phyloP scores from a whole-genome alignment of 768 basidiomycete genomes.

The Chalciporus chontae region DNA sequence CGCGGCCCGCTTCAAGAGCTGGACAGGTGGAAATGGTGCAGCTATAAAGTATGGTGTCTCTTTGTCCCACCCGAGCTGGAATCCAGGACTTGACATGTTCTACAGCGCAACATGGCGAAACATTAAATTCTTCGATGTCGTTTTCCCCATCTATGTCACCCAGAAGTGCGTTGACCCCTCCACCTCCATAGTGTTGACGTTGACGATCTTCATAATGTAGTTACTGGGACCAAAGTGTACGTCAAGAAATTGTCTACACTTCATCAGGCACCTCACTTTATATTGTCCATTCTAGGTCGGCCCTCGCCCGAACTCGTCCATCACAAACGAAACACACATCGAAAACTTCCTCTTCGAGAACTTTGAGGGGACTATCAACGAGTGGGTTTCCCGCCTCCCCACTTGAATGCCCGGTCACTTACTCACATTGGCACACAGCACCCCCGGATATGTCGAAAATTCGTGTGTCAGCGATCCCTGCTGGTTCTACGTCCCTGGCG shows the following conservation, averaged over 20 bases:
- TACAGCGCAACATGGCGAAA: constrained; percentile 56
- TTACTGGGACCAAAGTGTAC: constrained; percentile 60
- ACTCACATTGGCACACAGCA: constrained; percentile 10
- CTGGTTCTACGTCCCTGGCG: constrained; percentile 53
- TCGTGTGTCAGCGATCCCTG: constrained; percentile 46
- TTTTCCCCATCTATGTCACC: constrained; percentile 59
- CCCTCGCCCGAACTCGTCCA: constrained; percentile 41
- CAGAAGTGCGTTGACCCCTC: constrained; percentile 47
- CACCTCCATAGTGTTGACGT: too few species aligned
- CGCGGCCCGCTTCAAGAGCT: constrained; percentile 65
- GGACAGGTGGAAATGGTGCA: constrained; percentile 58
- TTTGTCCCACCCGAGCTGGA: too few species aligned
- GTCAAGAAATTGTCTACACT: constrained; percentile 28
- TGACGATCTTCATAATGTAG: constrained; percentile 25
- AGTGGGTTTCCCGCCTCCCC: constrained; percentile 25
- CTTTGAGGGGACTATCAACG: constrained; percentile 50
- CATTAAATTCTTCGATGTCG: constrained; percentile 49
- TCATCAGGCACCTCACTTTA: too few species aligned
- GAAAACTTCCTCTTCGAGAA: constrained; percentile 53
- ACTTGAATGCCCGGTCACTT: too few species aligned
- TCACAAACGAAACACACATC: constrained; percentile 51
- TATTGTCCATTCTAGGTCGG: constrained; percentile 28
- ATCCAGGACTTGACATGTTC: too few species aligned
- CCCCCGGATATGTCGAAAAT: constrained; percentile 50
- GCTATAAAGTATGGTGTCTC: constrained; percentile 45